These are phyloP conservation scores for Flagelloscypha sp. DNA, from an alignment of 768 basidiomycete species.

Conservation along the genomic window DNA sequence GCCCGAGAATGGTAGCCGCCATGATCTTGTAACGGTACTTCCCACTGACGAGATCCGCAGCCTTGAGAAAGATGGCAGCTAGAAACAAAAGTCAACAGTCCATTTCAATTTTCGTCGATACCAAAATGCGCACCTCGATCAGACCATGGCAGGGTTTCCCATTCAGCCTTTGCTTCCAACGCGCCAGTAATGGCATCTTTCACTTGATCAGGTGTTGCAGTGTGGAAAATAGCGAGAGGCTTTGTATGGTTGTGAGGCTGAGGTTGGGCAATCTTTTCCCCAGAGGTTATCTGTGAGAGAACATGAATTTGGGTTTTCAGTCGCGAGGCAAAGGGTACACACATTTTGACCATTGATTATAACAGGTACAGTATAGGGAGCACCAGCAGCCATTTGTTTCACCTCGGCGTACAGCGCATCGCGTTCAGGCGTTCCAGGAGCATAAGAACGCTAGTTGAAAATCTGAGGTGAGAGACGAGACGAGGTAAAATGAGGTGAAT, in stretches of 20 bases:
- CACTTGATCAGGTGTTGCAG: conserved; percentile 74
- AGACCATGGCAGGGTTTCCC: conserved; percentile 95
- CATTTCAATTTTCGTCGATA: too few relatives aligned
- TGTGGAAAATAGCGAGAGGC: conserved; percentile 79
- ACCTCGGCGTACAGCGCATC: conserved; percentile 63
- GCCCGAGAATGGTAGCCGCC: conserved; percentile 96
- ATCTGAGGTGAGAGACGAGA: not conserved
- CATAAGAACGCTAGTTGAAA: conserved; percentile 58
- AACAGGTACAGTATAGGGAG: conserved; percentile 90
- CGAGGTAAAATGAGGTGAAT: not conserved
- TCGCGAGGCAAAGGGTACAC: conserved; percentile 15
- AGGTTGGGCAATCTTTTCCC: conserved; percentile 65
- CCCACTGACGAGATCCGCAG: conserved; percentile 89
- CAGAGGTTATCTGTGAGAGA: conserved; percentile 27
- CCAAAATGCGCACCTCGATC: conserved; percentile 48
- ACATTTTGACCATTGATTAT: conserved; percentile 86
- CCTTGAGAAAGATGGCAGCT: conserved; percentile 98
- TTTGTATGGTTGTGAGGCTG: conserved; percentile 82
- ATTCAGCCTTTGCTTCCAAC: conserved; percentile 74
- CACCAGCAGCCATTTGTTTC: conserved; percentile 67
- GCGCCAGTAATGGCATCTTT: conserved; percentile 79
- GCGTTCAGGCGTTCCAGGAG: conserved; percentile 72
- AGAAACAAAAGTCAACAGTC: not conserved
- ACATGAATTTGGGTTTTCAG: conserved; percentile 1
- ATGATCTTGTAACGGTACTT: conserved; percentile 94